Evolutionary conservation across 2,329 filamentous ascomycete species (phyloP), one percentile per base, ranked within the genome.

Genomic region (Cercospora janseana): DNA sequence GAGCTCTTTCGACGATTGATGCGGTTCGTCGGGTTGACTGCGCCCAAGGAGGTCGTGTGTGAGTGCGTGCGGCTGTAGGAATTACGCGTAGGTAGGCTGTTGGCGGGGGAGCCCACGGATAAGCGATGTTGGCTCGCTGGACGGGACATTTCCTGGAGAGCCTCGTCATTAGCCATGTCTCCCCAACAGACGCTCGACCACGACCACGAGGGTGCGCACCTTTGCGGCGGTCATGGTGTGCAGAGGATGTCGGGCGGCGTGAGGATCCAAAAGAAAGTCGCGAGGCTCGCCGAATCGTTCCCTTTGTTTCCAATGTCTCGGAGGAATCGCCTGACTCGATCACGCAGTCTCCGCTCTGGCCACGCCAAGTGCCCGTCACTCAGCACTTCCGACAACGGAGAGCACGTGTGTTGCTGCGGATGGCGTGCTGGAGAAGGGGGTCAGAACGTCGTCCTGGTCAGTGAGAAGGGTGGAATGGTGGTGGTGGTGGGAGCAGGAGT

Each of bases 1-100:
- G 95, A 90, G 72, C 91, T 96, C 80, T 97, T 97, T 63, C 93
- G 83, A 65, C 92, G 88, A 62, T 88, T 90, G 60, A 97, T 83
- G 62, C 93, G 87, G 71, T 95, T 87, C 69, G 82, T 85, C 62
- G 84, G 75, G 74, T 91, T 92, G 66, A 91, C 80, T 51, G 86
- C 82, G 61, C 83, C 82, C 52, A 86, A 80, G 49, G 91, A 86
- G 61, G 90, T 77, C 51, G 88, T 92, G 70, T 93, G 86, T 42
- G 88, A 88, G 74, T 90, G 88, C 62, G 82, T 83, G 66, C 90
- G 85, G 56, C 82, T 80, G 72, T 87, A 82, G 58, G 80, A 74
- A 66, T 82, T 79, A 60, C 83, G 84, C 53, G 72, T 75, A 43
- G 86, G 77, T 46, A 80, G 71, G 62, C 76, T 79, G 55, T 83